A percentile compares a stretch with the other conserved stretches of the same genome.
phyloP scores from a whole-genome alignment of 768 basidiomycete genomes.

The Terana coerulea region DNA sequence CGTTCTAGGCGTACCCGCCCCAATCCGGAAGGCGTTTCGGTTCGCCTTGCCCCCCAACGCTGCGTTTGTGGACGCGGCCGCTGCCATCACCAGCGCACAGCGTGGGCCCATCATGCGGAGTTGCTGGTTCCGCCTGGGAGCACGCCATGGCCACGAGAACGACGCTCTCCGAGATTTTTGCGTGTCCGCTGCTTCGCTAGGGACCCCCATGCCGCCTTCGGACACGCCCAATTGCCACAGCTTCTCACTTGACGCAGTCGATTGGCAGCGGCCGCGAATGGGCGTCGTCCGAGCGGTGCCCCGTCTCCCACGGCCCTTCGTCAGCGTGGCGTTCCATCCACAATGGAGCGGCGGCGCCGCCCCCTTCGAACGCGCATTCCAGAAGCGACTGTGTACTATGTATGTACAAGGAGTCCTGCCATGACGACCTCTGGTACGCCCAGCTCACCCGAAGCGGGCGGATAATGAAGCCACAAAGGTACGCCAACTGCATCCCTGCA shows the following conservation, averaged over 20 bases:
- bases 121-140: constrained; percentile 14
- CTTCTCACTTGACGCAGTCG: constrained; percentile 2
- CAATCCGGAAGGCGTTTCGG: not conserved
- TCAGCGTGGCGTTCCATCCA: constrained; percentile 1
- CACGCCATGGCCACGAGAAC: constrained; percentile 11
- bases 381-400: not conserved
- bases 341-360: constrained; percentile 2
- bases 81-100: not conserved
- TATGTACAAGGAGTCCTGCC: not conserved
- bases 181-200: constrained; percentile 4
- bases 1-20: not conserved
- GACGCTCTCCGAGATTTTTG: constrained; percentile 11
- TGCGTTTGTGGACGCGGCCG: not conserved
- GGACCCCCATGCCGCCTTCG: constrained; percentile 9
- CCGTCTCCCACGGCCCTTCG: constrained; percentile 6
- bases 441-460: not conserved
- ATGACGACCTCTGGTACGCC: not conserved
- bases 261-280: constrained; percentile 1
- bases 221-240: constrained; percentile 5
- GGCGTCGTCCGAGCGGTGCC: not conserved
- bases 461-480: not conserved
- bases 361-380: not conserved
- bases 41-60: not conserved
- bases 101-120: constrained; percentile 6
- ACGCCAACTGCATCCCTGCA: not conserved